Evolutionary conservation across 306 rosid species (phyloP), one percentile per base, ranked within the genome.

Genomic region (Clitoria ternatea): DNA sequence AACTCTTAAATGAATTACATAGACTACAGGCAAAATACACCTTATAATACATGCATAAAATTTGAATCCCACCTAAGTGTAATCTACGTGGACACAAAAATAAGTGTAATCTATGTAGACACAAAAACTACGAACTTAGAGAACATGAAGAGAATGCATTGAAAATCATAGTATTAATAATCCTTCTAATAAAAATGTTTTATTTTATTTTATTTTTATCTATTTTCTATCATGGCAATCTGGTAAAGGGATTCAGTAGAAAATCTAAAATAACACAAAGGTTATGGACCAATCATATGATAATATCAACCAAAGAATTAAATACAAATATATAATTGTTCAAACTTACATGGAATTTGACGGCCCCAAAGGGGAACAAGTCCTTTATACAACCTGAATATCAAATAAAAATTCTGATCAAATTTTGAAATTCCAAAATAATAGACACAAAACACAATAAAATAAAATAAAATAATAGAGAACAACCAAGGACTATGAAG

Each of bases 351-450:
- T 60, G 96, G 96, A 77, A 92, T 79, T 79, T 89, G 96, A 69
- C 97, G 97, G 3, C 96, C 96, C 97, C 97, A 92, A 0, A 92
- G 97, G 65, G 97, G 97, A 77, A 76, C 94, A 54, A 92, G 47
- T 52, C 97, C 96, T 72, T 77, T 89, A 83, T 85, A 92, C 84
- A 92, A 70, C 77, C 97, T 91, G 77, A 63, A 77, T 45, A 71
- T 7, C 30, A 69, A 44, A 61, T 26, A 45, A 68, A 68, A 63
- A 62, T 50, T 74, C 45, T 6, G 45, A 44, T 66, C 33, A 22
- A 19, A 29, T 10, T 48, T 36, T 13, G 20, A 74, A 35, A 19
- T 43, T 26, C 22, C 6, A 73, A 12, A 23, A 17, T 7, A n/a
- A n/a, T n/a, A n/a, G n/a, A n/a, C n/a, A n/a, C n/a, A n/a, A n/a